These are phyloP conservation scores for Aspergillus piperis DNA, from an alignment of 2,329 filamentous ascomycete species.

Conservation along the genomic window DNA sequence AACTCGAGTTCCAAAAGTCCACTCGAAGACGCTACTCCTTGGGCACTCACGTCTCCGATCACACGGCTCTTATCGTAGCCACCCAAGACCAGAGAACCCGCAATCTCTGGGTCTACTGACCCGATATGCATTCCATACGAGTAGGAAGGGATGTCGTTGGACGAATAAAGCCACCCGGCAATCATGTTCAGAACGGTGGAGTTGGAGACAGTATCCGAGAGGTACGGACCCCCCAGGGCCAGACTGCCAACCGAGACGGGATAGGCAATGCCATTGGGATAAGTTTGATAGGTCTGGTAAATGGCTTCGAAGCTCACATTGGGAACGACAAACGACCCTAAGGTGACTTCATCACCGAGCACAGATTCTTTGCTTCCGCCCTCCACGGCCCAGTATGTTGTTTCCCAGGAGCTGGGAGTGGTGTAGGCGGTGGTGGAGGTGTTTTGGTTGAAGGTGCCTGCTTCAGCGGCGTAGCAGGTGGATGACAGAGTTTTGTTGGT, in stretches of 20 bases:
- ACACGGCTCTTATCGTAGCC: constrained; percentile 48
- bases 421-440: constrained; percentile 15
- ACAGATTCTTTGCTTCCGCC: constrained; percentile 13
- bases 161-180: constrained; percentile 17
- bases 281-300: constrained; percentile 24
- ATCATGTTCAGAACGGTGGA: constrained; percentile 15
- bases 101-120: constrained; percentile 33
- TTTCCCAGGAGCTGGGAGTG: constrained; percentile 14
- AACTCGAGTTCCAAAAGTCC: constrained; percentile 27
- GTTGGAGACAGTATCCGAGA: constrained; percentile 5
- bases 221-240: constrained; percentile 18
- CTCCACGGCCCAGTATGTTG: constrained; percentile 17
- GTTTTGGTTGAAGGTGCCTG: constrained; percentile 16
- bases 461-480: constrained; percentile 19
- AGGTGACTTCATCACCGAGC: constrained; percentile 13
- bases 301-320: constrained; percentile 23
- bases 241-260: constrained; percentile 24
- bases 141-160: constrained; percentile 36
- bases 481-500: constrained; percentile 16
- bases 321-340: constrained; percentile 12
- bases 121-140: constrained; percentile 50
- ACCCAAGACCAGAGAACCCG: constrained; percentile 43
- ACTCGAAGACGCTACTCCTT: constrained; percentile 14
- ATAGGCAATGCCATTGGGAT: constrained; percentile 22
- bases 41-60: constrained; percentile 28